phyloP scores from a whole-genome alignment of 768 basidiomycete genomes.

The Suillus discolor region DNA sequence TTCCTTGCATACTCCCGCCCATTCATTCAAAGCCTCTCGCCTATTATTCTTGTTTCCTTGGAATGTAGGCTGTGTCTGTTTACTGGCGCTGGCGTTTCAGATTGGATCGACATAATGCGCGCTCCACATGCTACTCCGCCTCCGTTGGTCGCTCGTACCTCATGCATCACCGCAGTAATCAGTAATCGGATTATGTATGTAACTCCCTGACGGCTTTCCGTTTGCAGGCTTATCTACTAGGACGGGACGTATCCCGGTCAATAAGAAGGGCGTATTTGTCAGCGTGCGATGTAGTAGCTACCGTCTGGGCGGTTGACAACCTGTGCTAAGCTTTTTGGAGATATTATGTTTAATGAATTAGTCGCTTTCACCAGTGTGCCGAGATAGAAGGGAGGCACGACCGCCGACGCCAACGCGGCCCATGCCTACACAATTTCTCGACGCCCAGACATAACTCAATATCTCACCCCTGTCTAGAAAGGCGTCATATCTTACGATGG shows the following conservation, averaged over 20 bases:
- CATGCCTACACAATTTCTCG: not conserved
- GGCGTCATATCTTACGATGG: not conserved
- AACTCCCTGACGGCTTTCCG: not conserved
- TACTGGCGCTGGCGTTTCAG: not conserved
- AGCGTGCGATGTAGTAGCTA: not conserved
- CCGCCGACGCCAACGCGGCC: not conserved
- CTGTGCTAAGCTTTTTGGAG: not conserved
- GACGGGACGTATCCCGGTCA: not conserved
- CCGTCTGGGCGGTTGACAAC: not conserved
- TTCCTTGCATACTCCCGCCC: not conserved
- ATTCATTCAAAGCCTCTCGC: not conserved
- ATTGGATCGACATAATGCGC: not conserved
- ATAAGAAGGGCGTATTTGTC: not conserved
- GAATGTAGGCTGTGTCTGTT: not conserved
- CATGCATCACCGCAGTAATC: not conserved
- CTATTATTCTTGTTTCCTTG: not conserved
- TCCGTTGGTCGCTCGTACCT: not conserved
- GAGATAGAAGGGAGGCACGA: not conserved
- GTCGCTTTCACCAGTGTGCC: not conserved
- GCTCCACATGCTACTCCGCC: not conserved
- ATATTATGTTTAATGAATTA: conserved; percentile 1
- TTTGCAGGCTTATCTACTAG: not conserved
- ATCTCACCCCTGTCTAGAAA: not conserved
- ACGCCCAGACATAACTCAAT: not conserved
- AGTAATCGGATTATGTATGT: not conserved